Conservation (phyloP, 108 stramenopile genomes). For the Pseudonitzschia pungens region DNA sequence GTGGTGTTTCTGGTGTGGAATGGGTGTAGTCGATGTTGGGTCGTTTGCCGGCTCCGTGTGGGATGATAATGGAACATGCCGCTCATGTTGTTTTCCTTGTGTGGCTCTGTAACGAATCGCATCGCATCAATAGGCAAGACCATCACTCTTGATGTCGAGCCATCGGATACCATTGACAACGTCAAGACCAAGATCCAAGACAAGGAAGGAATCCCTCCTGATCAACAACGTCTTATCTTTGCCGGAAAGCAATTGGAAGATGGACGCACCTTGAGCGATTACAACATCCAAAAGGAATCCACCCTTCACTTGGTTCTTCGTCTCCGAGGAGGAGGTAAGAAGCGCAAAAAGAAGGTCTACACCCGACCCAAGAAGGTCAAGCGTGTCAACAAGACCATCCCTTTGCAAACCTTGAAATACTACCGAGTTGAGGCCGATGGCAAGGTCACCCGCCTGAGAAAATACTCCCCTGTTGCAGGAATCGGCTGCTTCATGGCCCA, state of each 20-base stretch:
- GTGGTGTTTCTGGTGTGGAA: neutral
- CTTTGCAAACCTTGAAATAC: constrained; percentile 98
- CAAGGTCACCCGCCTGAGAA: constrained; percentile 95
- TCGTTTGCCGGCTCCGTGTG: neutral
- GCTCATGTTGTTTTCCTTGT: neutral
- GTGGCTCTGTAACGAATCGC: neutral
- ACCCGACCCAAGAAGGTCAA: constrained; percentile 99
- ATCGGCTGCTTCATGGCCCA: constrained; percentile 99
- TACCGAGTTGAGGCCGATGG: constrained; percentile 97
- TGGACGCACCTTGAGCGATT: constrained; percentile 92
- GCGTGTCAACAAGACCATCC: constrained; percentile 91
- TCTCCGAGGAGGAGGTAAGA: constrained; percentile 94
- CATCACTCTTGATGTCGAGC: constrained; percentile 98
- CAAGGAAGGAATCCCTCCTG: constrained; percentile 96
- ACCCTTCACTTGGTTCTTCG: constrained; percentile 92
- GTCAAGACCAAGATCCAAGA: constrained; percentile 96
- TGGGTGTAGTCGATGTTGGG: neutral
- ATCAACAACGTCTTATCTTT: constrained; percentile 96
- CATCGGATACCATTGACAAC: constrained; percentile 95
- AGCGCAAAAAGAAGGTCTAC: constrained; percentile 98
- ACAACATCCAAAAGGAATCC: constrained; percentile 98
- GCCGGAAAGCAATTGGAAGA: constrained; percentile 98
- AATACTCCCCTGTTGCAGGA: constrained; percentile 94
- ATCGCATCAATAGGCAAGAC: constrained; percentile 77
- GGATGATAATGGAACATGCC: neutral